Conservation (phyloP, 139 green algal species). For the Ulvella scutata region DNA sequence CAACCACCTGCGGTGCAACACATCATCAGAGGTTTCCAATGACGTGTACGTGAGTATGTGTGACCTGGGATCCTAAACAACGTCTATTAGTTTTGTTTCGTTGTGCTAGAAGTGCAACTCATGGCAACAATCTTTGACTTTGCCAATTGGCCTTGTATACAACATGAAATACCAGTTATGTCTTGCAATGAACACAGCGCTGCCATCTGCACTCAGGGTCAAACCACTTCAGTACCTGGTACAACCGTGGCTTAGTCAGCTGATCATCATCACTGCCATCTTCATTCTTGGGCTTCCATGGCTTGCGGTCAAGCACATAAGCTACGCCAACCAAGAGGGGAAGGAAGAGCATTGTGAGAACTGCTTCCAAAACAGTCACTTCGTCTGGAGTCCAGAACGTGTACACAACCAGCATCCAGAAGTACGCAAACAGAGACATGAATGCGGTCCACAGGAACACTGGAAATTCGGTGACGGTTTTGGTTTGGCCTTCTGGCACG, state of each 20-base stretch:
- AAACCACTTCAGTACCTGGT: not conserved
- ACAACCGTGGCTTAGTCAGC: not conserved
- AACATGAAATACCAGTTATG: too few species aligned
- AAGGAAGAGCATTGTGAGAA: conserved; percentile 16
- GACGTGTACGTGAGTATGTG: too few species aligned
- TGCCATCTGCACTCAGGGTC: too few species aligned
- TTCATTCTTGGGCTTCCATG: too few species aligned
- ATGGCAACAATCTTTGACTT: too few species aligned
- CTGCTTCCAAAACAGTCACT: conserved; percentile 15
- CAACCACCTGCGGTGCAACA: not conserved
- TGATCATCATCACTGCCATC: not conserved
- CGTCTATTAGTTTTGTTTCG: too few species aligned
- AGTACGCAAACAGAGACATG: conserved; percentile 24
- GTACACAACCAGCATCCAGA: conserved; percentile 29
- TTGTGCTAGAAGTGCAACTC: too few species aligned
- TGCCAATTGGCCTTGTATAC: too few species aligned
- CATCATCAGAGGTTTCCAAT: too few species aligned
- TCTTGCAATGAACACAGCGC: too few species aligned
- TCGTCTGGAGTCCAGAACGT: conserved; percentile 13
- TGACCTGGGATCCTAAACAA: too few species aligned
- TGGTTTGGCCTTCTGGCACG: conserved; percentile 3
- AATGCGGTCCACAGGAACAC: conserved; percentile 9
- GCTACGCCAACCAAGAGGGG: conserved; percentile 14
- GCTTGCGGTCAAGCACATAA: conserved; percentile 17
- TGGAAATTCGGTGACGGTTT: not conserved